Evolutionary conservation across 371 early-diverging fungal genomes (phyloP).

Genomic region (Apophysomyces ossiformis): DNA sequence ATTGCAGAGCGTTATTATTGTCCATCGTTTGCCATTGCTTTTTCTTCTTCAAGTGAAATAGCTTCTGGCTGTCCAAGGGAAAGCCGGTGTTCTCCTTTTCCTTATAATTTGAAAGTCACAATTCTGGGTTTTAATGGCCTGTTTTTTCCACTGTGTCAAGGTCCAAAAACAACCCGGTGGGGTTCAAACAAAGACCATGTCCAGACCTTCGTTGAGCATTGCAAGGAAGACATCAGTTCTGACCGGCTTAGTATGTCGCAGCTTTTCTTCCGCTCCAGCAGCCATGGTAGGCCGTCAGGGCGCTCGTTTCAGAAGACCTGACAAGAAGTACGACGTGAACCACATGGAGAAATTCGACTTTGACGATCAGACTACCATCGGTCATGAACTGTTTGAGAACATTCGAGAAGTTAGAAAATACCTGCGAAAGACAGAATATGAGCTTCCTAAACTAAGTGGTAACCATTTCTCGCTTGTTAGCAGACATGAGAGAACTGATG

Average conservation of each 20-base stretch:
- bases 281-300: constrained; percentile 44
- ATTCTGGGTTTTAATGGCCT: neutral
- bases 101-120: neutral
- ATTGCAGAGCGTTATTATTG: too few species aligned
- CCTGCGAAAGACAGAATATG: constrained; percentile 66
- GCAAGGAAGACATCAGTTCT: neutral
- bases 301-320: constrained; percentile 41
- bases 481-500: neutral
- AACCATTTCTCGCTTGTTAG: constrained; percentile 16
- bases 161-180: neutral
- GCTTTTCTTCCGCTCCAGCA: constrained; percentile 35
- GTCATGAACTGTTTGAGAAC: constrained; percentile 59
- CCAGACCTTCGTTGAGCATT: constrained; percentile 1
- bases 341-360: constrained; percentile 62
- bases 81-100: neutral
- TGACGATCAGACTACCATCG: constrained; percentile 64
- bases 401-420: constrained; percentile 67
- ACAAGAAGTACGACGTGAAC: constrained; percentile 54
- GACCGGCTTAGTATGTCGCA: constrained; percentile 11
- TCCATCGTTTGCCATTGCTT: neutral
- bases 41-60: neutral
- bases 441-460: constrained; percentile 69
- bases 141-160: neutral
- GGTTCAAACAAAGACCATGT: constrained; percentile 3
- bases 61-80: neutral